Evolutionary conservation across 2,329 filamentous ascomycete species (phyloP).

Genomic region (Ascochyta rabiei): DNA sequence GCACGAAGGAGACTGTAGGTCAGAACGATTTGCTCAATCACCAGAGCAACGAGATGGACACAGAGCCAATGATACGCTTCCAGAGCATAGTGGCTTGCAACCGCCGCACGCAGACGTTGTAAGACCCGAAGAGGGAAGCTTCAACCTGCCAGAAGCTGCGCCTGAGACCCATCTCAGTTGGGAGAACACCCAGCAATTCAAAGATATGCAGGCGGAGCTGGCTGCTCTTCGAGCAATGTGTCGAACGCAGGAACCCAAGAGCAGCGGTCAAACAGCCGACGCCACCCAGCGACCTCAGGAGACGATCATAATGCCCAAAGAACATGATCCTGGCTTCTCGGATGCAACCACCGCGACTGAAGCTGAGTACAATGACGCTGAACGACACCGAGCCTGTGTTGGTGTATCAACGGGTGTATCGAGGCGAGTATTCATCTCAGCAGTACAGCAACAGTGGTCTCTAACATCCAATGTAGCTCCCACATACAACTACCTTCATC

Average conservation of each 20-base stretch:
- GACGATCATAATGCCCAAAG: not conserved
- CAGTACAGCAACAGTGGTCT: not conserved
- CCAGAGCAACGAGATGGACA: not conserved
- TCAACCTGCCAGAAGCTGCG: not conserved
- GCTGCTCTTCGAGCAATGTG: slow-evolving; percentile 13
- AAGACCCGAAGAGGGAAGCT: slow-evolving; percentile 13
- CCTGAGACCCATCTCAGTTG: not conserved
- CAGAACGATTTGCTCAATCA: not conserved
- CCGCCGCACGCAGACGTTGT: not conserved
- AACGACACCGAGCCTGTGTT: not conserved
- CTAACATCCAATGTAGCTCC: slow-evolving; percentile 11
- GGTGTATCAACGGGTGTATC: not conserved
- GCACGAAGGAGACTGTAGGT: not conserved
- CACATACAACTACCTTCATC: slow-evolving; percentile 1
- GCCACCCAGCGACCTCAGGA: slow-evolving; percentile 6
- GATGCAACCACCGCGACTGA: slow-evolving; percentile 12
- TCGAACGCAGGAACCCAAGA: not conserved
- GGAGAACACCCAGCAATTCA: slow-evolving; percentile 14
- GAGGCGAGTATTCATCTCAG: not conserved
- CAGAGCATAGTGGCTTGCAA: not conserved
- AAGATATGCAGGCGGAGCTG: slow-evolving; percentile 10
- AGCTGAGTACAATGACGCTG: not conserved
- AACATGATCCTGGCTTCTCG: not conserved
- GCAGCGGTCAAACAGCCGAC: not conserved
- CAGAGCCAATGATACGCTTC: not conserved